Base-by-base conservation (phyloP, 768 basidiomycete genomes). In the Scleroderma citrinum region DNA sequence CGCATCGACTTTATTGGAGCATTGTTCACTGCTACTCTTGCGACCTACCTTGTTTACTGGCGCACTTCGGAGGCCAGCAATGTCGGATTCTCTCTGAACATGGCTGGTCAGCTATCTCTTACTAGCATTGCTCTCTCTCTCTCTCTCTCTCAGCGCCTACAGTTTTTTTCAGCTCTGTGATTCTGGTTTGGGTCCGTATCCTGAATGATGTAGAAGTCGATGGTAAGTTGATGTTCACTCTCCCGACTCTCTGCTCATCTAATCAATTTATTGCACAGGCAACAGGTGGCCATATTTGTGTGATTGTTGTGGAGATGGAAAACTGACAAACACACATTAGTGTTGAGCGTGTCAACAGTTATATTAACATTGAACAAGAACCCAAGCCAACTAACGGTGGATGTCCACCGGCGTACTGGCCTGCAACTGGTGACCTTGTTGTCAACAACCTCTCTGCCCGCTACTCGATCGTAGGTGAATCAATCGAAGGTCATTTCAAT, bases 351-450 rank as follows among this genome's bases (percentile, higher is more conserved):
- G 71, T 83, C 40, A 67, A 75, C 40, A 75, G 75, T 40, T 83
- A 81, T 56, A 60, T 82, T 30, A 62, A 69, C n/a, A 77, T 80
- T 36, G 79, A 80, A 44, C 77, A 78, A 50, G 82, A 83, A 58
- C 71, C 72, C 0, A 65, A 68, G 46, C 53, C 72, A 1, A 68
- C 68, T 0, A 52, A 63, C 23, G 52, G 65, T 6, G 74, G 74
- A 3, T 58, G 71, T n/a, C 82, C 82, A 3, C 80, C 82, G 5
- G 81, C 82, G 0, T 76, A 80, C 49, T 84, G 82, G 82, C 82
- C 82, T 4, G 69, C 81, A 1, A 76, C 75, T 24, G 82, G 82
- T 1, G 64, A 71, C 12, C 65, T 83, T n/a, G 56, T 63, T 3
- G 74, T 80, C 2, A 74, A 82, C 51, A 70, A 75, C 24, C 63